These are phyloP conservation scores for Suaeda aralocaspica DNA, from an alignment of 148 eudicot species.

Conservation along the genomic window DNA sequence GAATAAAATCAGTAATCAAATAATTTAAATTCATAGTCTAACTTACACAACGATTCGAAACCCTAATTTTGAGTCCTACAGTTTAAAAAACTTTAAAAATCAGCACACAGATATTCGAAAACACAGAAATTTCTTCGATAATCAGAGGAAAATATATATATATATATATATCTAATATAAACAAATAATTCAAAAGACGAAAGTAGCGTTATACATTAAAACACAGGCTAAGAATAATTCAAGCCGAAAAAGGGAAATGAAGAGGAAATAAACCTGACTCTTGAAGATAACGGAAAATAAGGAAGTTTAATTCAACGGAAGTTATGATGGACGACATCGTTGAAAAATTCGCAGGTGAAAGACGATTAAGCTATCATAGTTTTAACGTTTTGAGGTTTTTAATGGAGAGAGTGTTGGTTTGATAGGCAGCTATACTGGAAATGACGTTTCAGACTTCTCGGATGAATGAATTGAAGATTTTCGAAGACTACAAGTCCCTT, in stretches of 20 bases:
- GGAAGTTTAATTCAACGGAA: constrained; percentile 61
- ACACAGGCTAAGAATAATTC: neutral
- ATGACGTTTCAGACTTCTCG: neutral
- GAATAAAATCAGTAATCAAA: neutral
- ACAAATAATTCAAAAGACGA: neutral
- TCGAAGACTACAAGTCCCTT: too few species aligned
- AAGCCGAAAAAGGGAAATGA: neutral
- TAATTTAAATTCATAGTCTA: neutral
- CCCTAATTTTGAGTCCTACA: constrained; percentile 23
- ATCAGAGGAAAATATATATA: neutral
- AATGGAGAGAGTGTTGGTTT: neutral
- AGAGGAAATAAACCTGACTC: constrained; percentile 56
- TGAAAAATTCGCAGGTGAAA: constrained; percentile 6
- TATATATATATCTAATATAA: too few species aligned
- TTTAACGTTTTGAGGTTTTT: neutral
- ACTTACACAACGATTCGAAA: constrained; percentile 1
- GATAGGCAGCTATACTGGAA: neutral
- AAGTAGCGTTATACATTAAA: neutral
- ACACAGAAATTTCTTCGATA: neutral
- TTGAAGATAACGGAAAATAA: constrained; percentile 72
- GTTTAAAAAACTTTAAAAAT: neutral
- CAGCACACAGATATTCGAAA: neutral
- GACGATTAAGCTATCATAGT: constrained; percentile 17
- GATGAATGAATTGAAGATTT: too few species aligned
- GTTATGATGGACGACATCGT: constrained; percentile 49